Evolutionary conservation across 352 stramenopile species (phyloP).

Genomic region (Pythium coloratum): DNA sequence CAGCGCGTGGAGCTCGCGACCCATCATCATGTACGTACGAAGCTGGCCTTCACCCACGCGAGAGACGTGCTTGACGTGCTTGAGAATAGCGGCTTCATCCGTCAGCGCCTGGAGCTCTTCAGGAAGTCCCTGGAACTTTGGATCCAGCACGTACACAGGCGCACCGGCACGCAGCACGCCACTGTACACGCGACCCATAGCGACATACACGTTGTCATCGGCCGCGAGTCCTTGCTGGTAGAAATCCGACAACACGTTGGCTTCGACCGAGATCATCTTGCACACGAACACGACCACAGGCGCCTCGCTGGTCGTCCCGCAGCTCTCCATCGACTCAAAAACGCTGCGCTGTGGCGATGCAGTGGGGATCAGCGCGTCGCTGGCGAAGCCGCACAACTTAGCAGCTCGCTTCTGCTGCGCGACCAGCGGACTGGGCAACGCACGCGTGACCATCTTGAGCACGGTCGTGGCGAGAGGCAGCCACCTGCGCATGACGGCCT

Average conservation of each 20-base stretch:
- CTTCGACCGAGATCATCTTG: slow-evolving; percentile 91
- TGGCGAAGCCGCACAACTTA: slow-evolving; percentile 57
- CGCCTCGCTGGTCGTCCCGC: slow-evolving; percentile 50
- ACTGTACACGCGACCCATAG: slow-evolving; percentile 90
- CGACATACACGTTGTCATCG: slow-evolving; percentile 88
- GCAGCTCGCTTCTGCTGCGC: slow-evolving; percentile 73
- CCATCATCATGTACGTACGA: slow-evolving; percentile 93
- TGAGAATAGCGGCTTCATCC: slow-evolving; percentile 35
- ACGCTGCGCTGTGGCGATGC: slow-evolving; percentile 34
- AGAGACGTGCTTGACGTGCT: slow-evolving; percentile 57
- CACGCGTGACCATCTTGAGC: slow-evolving; percentile 89
- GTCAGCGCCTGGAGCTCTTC: slow-evolving; percentile 7
- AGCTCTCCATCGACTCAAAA: slow-evolving; percentile 57
- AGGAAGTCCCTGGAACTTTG: slow-evolving; percentile 81
- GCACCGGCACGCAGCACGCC: slow-evolving; percentile 68
- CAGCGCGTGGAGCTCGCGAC: slow-evolving; percentile 79
- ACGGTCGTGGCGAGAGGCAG: slow-evolving; percentile 85
- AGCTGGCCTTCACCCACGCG: slow-evolving; percentile 48
- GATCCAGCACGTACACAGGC: slow-evolving; percentile 82
- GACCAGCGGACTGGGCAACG: slow-evolving; percentile 69
- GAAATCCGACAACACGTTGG: slow-evolving; percentile 82
- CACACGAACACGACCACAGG: slow-evolving; percentile 90
- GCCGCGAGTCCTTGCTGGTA: slow-evolving; percentile 40
- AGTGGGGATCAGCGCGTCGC: background rate
- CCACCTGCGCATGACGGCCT: slow-evolving; percentile 88